Evolutionary conservation across 305 asterid genomes (phyloP).

Genomic region (Plantago lanceolata): DNA sequence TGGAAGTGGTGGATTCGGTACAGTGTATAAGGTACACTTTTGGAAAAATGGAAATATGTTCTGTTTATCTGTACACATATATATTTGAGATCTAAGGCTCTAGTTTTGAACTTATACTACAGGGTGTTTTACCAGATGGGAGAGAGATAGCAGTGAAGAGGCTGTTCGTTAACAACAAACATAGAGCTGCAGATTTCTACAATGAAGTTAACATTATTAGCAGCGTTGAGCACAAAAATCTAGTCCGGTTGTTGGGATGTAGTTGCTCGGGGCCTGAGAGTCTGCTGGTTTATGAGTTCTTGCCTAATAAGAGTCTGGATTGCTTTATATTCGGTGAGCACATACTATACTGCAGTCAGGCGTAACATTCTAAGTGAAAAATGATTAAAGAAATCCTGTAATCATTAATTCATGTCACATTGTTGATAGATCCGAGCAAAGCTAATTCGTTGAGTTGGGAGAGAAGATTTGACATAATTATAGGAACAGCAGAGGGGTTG

Average conservation of each 20-base stretch:
- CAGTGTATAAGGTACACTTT: constrained; percentile 48
- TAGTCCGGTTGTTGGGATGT: constrained; percentile 74
- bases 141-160: constrained; percentile 83
- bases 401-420: not conserved
- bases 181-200: constrained; percentile 75
- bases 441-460: constrained; percentile 63
- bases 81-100: not conserved
- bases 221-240: constrained; percentile 64
- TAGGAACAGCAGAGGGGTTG: constrained; percentile 71
- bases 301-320: constrained; percentile 76
- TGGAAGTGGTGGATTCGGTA: constrained; percentile 73
- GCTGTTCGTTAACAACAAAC: constrained; percentile 65
- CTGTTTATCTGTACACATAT: not conserved
- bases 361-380: not conserved
- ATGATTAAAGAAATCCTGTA: not conserved
- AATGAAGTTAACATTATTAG: constrained; percentile 86
- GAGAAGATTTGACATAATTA: constrained; percentile 61
- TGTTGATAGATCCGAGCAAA: constrained; percentile 4
- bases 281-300: constrained; percentile 69
- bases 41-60: not conserved
- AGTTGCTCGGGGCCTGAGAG: constrained; percentile 81
- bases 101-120: constrained; percentile 3
- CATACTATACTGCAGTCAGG: not conserved
- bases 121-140: constrained; percentile 83
- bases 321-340: constrained; percentile 61